A percentile compares a stretch with the other conserved stretches of the same genome.
phyloP scores from a whole-genome alignment of 495 filamentous ascomycete species.

The Aspergillus haitiensis region DNA sequence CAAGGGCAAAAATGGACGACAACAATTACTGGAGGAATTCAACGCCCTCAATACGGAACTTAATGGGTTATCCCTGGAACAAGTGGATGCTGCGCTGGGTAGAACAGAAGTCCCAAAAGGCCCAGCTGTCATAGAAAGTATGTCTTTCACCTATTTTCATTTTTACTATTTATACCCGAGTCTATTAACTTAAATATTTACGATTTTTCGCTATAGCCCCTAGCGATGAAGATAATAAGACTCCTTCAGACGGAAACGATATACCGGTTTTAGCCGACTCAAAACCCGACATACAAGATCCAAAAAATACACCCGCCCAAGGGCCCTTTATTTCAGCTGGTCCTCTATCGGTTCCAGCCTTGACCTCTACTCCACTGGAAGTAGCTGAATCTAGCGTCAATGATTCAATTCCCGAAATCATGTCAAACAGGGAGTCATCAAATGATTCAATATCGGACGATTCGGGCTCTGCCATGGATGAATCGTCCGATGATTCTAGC shows the following conservation, averaged over 20 bases:
- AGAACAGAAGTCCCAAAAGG: conserved; percentile 29
- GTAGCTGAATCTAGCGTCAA: neutral
- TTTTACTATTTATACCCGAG: neutral
- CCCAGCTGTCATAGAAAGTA: conserved; percentile 33
- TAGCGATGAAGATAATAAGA: neutral
- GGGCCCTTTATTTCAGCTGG: neutral
- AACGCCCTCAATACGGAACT: conserved; percentile 51
- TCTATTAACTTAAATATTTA: conserved; percentile 5
- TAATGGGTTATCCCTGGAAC: conserved; percentile 41
- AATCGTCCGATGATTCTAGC: conserved; percentile 35
- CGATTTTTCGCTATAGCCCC: conserved; percentile 5
- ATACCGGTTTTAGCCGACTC: too few relatives aligned
- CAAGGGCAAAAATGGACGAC: conserved; percentile 37
- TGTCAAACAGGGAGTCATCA: conserved; percentile 15
- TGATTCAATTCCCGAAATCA: neutral
- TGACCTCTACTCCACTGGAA: neutral
- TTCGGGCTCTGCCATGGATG: conserved; percentile 44
- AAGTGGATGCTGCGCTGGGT: conserved; percentile 42
- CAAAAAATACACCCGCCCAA: neutral
- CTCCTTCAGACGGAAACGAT: neutral
- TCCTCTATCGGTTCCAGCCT: neutral
- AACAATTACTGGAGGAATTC: conserved; percentile 55
- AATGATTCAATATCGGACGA: conserved; percentile 30
- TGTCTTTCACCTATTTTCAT: conserved; percentile 9
- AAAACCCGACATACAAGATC: neutral